phyloP scores from a whole-genome alignment of 352 stramenopile species.

The Phytophthora syringae region DNA sequence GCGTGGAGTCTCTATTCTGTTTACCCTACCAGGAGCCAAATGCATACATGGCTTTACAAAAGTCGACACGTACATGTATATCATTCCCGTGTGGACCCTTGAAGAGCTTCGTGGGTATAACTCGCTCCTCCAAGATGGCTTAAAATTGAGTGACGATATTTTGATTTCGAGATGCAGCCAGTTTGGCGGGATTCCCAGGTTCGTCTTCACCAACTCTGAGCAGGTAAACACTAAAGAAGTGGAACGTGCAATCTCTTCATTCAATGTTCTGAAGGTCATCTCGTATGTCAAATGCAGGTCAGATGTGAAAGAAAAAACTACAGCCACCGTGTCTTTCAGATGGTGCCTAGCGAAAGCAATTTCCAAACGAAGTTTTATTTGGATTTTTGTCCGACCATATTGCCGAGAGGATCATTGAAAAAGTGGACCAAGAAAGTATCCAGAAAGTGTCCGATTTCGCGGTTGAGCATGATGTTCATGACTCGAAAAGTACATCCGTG shows the following conservation, averaged over 20 bases:
- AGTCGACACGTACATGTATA: conserved; percentile 2
- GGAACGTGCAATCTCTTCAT: conserved; percentile 5
- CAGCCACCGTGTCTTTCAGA: conserved; percentile 22
- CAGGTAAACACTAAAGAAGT: neutral
- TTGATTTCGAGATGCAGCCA: conserved; percentile 66
- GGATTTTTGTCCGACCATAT: conserved; percentile 20
- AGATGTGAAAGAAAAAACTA: conserved; percentile 15
- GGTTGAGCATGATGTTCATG: conserved; percentile 11
- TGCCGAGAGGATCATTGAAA: conserved; percentile 9
- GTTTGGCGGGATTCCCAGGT: conserved; percentile 36
- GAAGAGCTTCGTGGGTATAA: conserved; percentile 14
- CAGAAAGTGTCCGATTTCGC: conserved; percentile 16
- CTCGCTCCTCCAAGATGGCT: neutral
- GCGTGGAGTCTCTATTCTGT: conserved; percentile 33
- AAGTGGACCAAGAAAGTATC: conserved; percentile 8
- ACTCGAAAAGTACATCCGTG: conserved; percentile 13
- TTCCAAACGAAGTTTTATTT: conserved; percentile 14
- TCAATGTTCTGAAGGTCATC: conserved; percentile 9
- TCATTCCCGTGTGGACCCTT: conserved; percentile 10
- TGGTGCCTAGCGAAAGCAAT: conserved; percentile 2
- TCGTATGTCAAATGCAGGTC: conserved; percentile 9
- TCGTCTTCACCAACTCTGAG: conserved; percentile 6
- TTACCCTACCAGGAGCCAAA: conserved; percentile 9
- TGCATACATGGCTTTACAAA: conserved; percentile 3
- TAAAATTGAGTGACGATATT: conserved; percentile 29